A percentile compares a stretch with the other conserved stretches of the same genome.
Conservation (phyloP, 139 green algal species). For the Edaphochlamys debaryana region DNA sequence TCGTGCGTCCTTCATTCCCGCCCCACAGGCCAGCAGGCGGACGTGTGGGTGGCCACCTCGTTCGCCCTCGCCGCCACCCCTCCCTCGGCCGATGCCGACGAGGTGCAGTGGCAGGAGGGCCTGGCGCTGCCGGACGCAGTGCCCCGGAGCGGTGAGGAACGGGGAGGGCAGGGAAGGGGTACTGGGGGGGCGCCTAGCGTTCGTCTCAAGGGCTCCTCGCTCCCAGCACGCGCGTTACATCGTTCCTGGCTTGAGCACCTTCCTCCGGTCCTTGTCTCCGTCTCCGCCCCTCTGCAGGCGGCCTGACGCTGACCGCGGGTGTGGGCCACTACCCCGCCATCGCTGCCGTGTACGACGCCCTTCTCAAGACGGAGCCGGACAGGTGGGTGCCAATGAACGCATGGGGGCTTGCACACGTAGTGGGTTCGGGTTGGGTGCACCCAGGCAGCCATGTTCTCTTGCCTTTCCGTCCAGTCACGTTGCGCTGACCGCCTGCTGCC, state of each 20-base stretch:
- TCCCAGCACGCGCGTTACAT: background rate
- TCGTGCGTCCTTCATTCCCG: no score
- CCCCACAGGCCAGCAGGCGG: slow-evolving; percentile 47
- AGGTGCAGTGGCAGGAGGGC: slow-evolving; percentile 41
- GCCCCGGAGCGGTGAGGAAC: slow-evolving; percentile 52
- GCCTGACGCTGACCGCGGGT: slow-evolving; percentile 2
- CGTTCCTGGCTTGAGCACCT: background rate
- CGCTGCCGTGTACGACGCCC: slow-evolving; percentile 7
- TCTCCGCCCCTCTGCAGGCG: background rate
- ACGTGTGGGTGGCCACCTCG: slow-evolving; percentile 58
- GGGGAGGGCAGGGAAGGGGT: no score
- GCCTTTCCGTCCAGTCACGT: background rate
- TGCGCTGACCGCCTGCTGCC: background rate
- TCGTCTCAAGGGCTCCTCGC: background rate
- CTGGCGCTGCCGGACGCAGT: slow-evolving; percentile 59
- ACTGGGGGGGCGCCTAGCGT: background rate
- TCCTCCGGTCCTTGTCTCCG: background rate
- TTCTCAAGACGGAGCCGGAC: background rate
- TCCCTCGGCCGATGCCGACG: no score
- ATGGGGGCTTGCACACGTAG: no score
- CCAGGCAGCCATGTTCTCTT: background rate
- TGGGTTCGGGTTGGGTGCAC: no score
- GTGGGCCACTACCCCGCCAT: slow-evolving; percentile 39
- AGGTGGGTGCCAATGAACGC: background rate
- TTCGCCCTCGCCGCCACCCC: slow-evolving; percentile 54